Evolutionary conservation across 2,329 filamentous ascomycete species (phyloP), one percentile per base, ranked within the genome.

Genomic region (Diaporthe amygdali): DNA sequence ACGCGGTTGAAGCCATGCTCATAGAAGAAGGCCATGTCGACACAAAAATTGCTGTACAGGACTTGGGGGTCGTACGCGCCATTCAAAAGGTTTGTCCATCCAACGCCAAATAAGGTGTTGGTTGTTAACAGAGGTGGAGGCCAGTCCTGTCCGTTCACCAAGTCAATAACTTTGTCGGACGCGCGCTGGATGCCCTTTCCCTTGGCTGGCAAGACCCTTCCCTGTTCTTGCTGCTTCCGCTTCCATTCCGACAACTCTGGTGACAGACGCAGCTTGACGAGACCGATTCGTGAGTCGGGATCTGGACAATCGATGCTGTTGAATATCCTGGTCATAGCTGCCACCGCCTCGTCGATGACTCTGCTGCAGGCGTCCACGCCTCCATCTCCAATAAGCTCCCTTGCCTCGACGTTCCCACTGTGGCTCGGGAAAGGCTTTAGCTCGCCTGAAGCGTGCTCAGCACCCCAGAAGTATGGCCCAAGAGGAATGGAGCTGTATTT

Each of bases 21-120:
- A 12, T 66, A 66, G 61, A 7, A 66, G 32, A 66, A 66, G n/a
- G n/a, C 61, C 61, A 66, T 14, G 17, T 66, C 61, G 15, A 66
- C 32, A n/a, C 61, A 66, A 37, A 27, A 66, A 2, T 66, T 66
- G 61, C 61, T 66, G 46, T 66, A 66, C n/a, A 66, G 46, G 15
- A 39, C 61, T 27, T 66, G 5, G 32, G 61, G 61, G 14, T 66
- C 61, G 49, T 66, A 51, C 5, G 61, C 61, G 17, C 61, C 61
- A 27, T 51, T 66, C 27, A 66, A 30, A 12, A 51, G 34, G 46
- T 37, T 41, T 4, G 30, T 4, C 30, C 20, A 27, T 34, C 46
- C 61, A 10, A 51, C 61, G 22, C 61, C 61, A 27, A 66, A 66
- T 15, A 51, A 27, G n/a, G 32, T 39, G 4, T 66, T 66, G 22